These are phyloP conservation scores for Setomelanomma holmii DNA, from an alignment of 2,329 filamentous ascomycete species.

Conservation along the genomic window DNA sequence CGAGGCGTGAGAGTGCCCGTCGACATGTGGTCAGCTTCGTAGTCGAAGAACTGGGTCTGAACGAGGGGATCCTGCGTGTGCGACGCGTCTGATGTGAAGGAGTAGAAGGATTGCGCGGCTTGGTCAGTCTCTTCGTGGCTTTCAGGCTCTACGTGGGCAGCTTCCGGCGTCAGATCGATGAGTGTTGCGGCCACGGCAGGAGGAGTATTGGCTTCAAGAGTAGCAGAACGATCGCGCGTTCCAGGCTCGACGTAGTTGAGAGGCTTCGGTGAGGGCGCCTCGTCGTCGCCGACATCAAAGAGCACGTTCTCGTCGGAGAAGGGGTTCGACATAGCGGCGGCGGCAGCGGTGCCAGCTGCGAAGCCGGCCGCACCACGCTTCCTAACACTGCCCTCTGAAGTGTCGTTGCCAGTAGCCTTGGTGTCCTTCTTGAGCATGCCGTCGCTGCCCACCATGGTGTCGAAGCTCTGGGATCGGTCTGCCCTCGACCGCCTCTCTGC, in stretches of 20 bases:
- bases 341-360: constrained; percentile 47
- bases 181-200: constrained; percentile 25
- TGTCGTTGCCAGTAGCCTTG: constrained; percentile 32
- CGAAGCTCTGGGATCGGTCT: constrained; percentile 45
- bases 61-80: constrained; percentile 10
- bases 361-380: constrained; percentile 47
- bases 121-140: constrained; percentile 25
- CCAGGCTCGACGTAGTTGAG: constrained; percentile 32
- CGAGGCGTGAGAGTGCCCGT: constrained; percentile 49
- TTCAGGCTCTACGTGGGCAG: constrained; percentile 22
- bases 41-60: constrained; percentile 16
- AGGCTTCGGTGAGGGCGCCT: constrained; percentile 35
- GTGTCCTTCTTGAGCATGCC: constrained; percentile 45
- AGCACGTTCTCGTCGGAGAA: constrained; percentile 54
- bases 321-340: constrained; percentile 49
- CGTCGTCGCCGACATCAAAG: constrained; percentile 50
- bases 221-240: constrained; percentile 41
- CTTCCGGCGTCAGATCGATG: constrained; percentile 42
- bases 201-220: constrained; percentile 28
- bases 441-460: constrained; percentile 50
- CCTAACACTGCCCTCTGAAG: constrained; percentile 24
- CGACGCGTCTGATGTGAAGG: constrained; percentile 5
- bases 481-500: constrained; percentile 24
- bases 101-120: constrained; percentile 5
- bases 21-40: constrained; percentile 39